Evolutionary conservation across 208 protist genomes (phyloP).

Genomic region (Leishmania turanica): DNA sequence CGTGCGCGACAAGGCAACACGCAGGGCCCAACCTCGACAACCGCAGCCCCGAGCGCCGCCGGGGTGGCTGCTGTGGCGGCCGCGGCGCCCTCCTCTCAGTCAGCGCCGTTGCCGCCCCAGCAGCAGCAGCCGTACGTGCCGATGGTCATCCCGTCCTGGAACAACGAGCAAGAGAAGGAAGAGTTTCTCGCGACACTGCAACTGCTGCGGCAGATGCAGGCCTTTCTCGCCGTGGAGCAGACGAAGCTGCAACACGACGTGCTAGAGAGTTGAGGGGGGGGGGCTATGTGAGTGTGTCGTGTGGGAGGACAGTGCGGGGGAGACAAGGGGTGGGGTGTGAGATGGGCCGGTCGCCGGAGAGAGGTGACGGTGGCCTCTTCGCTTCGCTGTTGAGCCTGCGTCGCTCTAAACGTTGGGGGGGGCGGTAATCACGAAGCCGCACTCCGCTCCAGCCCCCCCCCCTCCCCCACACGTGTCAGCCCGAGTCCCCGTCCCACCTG

Average conservation of each 20-base stretch:
- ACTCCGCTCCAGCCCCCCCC: neutral
- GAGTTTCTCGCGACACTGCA: slow-evolving; percentile 64
- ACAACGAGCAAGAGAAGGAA: slow-evolving; percentile 52
- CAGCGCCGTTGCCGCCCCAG: neutral
- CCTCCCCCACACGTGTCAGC: neutral
- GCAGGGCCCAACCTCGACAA: neutral
- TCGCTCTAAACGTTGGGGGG: neutral
- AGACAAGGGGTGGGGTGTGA: neutral
- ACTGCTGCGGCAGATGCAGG: slow-evolving; percentile 41
- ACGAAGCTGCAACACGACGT: neutral
- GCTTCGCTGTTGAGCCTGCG: neutral
- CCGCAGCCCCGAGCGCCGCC: neutral
- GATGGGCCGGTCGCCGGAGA: neutral
- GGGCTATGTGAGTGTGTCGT: neutral
- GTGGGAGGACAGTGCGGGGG: neutral
- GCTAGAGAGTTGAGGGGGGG: neutral
- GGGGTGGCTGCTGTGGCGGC: neutral
- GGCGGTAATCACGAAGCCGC: neutral
- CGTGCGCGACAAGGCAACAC: slow-evolving; percentile 43
- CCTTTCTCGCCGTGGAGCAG: slow-evolving; percentile 4
- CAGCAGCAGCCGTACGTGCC: slow-evolving; percentile 44
- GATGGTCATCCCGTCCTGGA: slow-evolving; percentile 74
- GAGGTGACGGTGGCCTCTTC: neutral
- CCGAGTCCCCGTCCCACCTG: neutral
- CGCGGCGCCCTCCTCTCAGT: neutral